Evolutionary conservation across 495 filamentous ascomycete genomes (phyloP).

Genomic region (Thozetella sp.): DNA sequence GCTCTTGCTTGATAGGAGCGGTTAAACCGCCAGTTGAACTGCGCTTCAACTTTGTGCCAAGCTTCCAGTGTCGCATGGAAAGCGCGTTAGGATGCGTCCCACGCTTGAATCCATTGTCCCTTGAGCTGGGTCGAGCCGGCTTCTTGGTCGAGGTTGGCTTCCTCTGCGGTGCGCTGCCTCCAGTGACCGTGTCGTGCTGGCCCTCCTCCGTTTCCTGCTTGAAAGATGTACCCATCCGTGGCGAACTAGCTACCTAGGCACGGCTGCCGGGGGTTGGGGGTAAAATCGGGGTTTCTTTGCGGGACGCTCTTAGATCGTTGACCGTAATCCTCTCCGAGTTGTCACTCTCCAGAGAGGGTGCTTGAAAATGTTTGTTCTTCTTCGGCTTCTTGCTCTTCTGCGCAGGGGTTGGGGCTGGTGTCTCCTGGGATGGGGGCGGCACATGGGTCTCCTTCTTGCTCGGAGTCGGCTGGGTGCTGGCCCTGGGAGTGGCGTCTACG

Average conservation of each 20-base stretch:
- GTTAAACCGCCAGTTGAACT: not conserved
- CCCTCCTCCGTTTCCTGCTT: not conserved
- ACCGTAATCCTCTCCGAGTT: slow-evolving; percentile 1
- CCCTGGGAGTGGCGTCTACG: slow-evolving; percentile 1
- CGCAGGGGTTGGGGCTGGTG: not conserved
- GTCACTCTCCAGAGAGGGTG: not conserved
- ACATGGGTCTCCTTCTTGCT: not conserved
- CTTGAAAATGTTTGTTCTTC: slow-evolving; percentile 5
- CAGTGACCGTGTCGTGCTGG: too few species aligned
- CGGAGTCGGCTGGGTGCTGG: slow-evolving; percentile 6
- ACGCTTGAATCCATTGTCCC: too few species aligned
- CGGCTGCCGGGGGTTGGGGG: slow-evolving; percentile 35
- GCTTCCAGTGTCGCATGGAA: too few species aligned
- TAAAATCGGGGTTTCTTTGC: slow-evolving; percentile 38
- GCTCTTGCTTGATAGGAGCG: not conserved
- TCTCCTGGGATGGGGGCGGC: not conserved
- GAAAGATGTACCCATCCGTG: not conserved
- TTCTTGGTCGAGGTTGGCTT: too few species aligned
- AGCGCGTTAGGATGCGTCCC: too few species aligned
- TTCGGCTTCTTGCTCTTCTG: slow-evolving; percentile 16
- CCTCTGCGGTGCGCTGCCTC: too few species aligned
- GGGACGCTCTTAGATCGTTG: slow-evolving; percentile 7
- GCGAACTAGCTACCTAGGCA: slow-evolving; percentile 16
- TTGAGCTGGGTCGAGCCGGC: too few species aligned
- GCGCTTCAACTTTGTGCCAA: not conserved